Evolutionary conservation across 2,329 filamentous ascomycete species (phyloP), one percentile per base, ranked within the genome.

Genomic region (Penicillium thymicola): DNA sequence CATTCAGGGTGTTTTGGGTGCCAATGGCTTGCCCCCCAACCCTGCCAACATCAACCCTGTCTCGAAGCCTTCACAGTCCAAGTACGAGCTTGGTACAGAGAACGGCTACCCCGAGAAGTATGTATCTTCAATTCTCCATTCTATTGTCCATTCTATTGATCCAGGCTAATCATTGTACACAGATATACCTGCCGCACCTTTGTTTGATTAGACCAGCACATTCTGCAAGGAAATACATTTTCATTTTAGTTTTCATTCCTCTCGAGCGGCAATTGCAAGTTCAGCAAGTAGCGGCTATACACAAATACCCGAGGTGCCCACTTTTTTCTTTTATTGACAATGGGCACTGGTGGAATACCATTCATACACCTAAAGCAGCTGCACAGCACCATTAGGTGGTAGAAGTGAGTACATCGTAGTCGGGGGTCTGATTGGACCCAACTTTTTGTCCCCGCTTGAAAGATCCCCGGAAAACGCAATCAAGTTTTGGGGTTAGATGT

Each of bases 11-110:
- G 84, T 92, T 55, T 74, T 97, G 61, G 86, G 89, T 50, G 82
- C 88, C 43, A 81, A 88, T 67, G 92, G 93, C 1, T 75, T 99
- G 75, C 94, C 94, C 55, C 94, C 94, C n/a, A 77, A 89, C 69
- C 94, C 93, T 16, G 86, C 86, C 68, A 87, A 89, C n/a, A 77
- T 86, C 74, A 84, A 79, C 64, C 67, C 81, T 23, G 30, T n/a
- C 34, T 9, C 64, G 9, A 54, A 61, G 50, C 2, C 51, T 57
- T 74, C 75, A 42, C 61, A 65, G 63, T 74, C 75, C 45, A 77
- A 87, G 70, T 86, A 92, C 74, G 85, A 87, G 75, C 86, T 95
- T 68, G 76, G 77, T 61, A 32, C 61, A 32, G 73, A 92, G 70
- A 83, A 88, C 69, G 82, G 88, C 58, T 97, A 96, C 75, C 78